A percentile compares a stretch with the other conserved stretches of the same genome.
Conservation (phyloP, 805 yeast genomes). For the Candida railenensis region DNA sequence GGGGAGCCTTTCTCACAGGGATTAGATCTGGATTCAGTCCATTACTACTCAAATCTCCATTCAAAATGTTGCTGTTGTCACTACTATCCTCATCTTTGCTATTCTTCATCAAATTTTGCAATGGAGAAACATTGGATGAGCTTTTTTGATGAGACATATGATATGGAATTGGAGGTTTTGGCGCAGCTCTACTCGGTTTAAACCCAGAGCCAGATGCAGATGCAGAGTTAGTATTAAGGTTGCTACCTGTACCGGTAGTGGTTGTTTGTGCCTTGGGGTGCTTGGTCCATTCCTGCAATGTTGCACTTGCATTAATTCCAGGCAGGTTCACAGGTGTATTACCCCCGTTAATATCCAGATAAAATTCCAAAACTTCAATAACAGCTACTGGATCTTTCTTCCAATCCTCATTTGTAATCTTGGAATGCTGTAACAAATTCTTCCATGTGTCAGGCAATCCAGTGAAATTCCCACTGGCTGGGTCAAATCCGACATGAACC, state of each 20-base stretch:
- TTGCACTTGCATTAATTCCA: conserved; percentile 15
- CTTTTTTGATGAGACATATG: conserved; percentile 25
- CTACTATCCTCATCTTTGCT: conserved; percentile 10
- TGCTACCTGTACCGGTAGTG: background rate
- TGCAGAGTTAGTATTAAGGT: background rate
- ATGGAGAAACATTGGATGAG: conserved; percentile 28
- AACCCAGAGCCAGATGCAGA: conserved; percentile 11
- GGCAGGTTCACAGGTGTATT: conserved; percentile 31
- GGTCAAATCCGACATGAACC: conserved; percentile 86
- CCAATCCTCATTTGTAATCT: conserved; percentile 61
- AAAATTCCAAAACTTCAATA: conserved; percentile 58
- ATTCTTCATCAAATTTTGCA: conserved; percentile 29
- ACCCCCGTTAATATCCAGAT: conserved; percentile 45
- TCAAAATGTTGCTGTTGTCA: conserved; percentile 1
- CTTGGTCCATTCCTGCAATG: conserved; percentile 44
- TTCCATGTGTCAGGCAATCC: conserved; percentile 62
- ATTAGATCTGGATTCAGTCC: conserved; percentile 29
- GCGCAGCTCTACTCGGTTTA: conserved; percentile 41
- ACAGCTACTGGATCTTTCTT: conserved; percentile 65
- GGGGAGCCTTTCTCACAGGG: conserved; percentile 57
- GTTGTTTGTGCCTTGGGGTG: conserved; percentile 13
- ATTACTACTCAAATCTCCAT: conserved; percentile 1
- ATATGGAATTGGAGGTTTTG: conserved; percentile 44
- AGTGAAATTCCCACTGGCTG: conserved; percentile 60
- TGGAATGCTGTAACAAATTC: conserved; percentile 53